Base-by-base conservation (phyloP, 371 early-diverging fungal species). In the Rhizopus stolonifer region DNA sequence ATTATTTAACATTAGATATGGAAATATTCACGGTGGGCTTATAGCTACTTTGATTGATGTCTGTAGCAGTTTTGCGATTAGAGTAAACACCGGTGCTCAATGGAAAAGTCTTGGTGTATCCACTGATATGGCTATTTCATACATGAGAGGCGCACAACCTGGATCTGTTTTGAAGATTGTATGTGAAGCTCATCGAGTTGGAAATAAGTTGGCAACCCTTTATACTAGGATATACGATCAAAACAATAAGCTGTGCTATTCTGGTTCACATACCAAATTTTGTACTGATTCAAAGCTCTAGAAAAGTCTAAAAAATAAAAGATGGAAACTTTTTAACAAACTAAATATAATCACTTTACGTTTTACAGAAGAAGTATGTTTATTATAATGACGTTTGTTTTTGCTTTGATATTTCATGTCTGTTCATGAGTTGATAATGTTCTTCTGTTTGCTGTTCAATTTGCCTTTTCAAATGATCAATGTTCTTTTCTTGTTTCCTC, bases 401-500 rank as follows among this genome's bases (percentile, higher is more conserved):
- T 36, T 36, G 36, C 19, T 9, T 19, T 10, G 36, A 36, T 31
- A 48, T 26, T 8, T 29, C 33, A 52, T 80, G 82, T 48, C 81
- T 76, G 51, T 91, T 90, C 10, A 89, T 81, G 52, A 94, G 63
- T 40, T 85, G 82, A 72, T 86, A 72, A 64, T 90, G 93, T 64
- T 91, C 91, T 4, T 71, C 66, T 32, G 83, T 60, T 56, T 83
- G 84, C 46, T 86, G 81, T 49, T 72, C 72, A 7, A 85, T 85
- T 64, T 92, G 91, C 61, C 87, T 86, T 71, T 89, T 89, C 51
- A 94, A 67, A 13, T 79, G 81, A 32, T 87, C 90, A 54, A 84
- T 70, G 36, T 92, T 89, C 23, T 65, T 58, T 31, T 78, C 65
- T 65, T 84, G 69, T 53, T 70, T 63, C 49, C 81, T 69, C 38